These are phyloP conservation scores for Uronychia binucleata DNA, from an alignment of 73 alveolate genomes.

Conservation along the genomic window DNA sequence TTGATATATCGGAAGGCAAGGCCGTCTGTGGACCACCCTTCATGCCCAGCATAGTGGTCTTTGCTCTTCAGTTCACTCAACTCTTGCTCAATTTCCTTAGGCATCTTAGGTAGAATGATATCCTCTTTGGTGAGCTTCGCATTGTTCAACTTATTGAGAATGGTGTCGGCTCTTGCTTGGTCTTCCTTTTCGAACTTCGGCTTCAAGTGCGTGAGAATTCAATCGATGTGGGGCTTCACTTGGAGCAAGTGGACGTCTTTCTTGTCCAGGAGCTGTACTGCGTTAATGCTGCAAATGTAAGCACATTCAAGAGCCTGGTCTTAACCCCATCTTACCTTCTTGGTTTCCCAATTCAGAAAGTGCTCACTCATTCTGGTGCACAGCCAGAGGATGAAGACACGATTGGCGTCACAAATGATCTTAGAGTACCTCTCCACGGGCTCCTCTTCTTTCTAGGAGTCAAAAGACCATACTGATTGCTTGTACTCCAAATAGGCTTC, in stretches of 20 bases:
- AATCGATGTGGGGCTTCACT: not conserved
- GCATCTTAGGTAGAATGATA: not conserved
- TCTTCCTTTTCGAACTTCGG: not conserved
- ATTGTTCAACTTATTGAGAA: constrained; percentile 1
- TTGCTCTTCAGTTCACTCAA: not conserved
- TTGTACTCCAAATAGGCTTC: not conserved
- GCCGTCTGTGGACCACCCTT: not conserved
- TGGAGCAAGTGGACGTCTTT: not conserved
- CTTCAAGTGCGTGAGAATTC: not conserved
- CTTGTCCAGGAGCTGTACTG: not conserved
- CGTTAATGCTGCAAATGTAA: not conserved
- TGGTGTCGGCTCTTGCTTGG: not conserved
- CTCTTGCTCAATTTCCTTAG: not conserved
- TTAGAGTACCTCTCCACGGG: not conserved
- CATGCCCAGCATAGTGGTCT: not conserved
- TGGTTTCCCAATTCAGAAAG: no score
- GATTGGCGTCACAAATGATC: not conserved
- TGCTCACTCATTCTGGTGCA: not conserved
- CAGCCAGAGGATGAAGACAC: constrained; percentile 2
- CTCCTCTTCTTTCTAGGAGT: not conserved
- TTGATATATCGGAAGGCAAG: not conserved
- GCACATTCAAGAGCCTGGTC: not conserved
- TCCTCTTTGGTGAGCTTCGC: not conserved
- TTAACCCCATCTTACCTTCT: not conserved
- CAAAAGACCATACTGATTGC: not conserved